Percentiles rank a stretch among this genome's conserved stretches.
Evolutionary conservation across 2,329 filamentous ascomycete species (phyloP).

Genomic region (Mariannaea sp.): DNA sequence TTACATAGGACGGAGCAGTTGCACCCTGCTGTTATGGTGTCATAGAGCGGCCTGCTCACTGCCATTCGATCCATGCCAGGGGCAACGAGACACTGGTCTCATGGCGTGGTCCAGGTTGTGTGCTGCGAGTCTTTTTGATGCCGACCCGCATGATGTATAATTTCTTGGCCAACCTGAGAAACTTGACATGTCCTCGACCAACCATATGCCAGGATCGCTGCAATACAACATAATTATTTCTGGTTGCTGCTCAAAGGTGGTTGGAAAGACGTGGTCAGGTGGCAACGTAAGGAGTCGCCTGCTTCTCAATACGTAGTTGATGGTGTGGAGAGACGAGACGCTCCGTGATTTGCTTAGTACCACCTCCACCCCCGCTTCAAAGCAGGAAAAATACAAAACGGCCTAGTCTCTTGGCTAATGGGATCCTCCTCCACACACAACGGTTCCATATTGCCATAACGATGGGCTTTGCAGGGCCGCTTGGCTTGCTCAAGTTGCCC

Average conservation of each 20-base stretch:
- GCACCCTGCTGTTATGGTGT: constrained; percentile 16
- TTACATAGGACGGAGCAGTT: constrained; percentile 4
- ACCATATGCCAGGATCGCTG: constrained; percentile 18
- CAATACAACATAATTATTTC: constrained; percentile 19
- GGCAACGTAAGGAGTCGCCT: constrained; percentile 28
- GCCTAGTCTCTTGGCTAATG: constrained; percentile 26
- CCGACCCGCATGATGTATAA: constrained; percentile 5
- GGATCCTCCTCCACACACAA: constrained; percentile 27
- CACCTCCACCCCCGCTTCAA: constrained; percentile 25
- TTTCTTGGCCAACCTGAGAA: background rate
- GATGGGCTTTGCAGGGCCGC: background rate
- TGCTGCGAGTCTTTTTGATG: constrained; percentile 13
- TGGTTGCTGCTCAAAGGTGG: constrained; percentile 23
- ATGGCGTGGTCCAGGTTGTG: constrained; percentile 24
- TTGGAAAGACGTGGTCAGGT: constrained; percentile 37
- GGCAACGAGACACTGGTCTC: constrained; percentile 9
- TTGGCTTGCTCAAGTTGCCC: constrained; percentile 23
- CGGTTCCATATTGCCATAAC: too few relatives aligned
- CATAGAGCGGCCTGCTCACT: constrained; percentile 17
- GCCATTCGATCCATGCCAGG: constrained; percentile 17
- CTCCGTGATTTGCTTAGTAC: constrained; percentile 29
- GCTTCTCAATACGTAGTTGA: constrained; percentile 22
- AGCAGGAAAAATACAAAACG: constrained; percentile 29
- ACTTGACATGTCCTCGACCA: too few relatives aligned
- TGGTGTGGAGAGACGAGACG: constrained; percentile 26